Base-by-base conservation (phyloP, 106 monocot genomes). In the Amphibolis antarctica region DNA sequence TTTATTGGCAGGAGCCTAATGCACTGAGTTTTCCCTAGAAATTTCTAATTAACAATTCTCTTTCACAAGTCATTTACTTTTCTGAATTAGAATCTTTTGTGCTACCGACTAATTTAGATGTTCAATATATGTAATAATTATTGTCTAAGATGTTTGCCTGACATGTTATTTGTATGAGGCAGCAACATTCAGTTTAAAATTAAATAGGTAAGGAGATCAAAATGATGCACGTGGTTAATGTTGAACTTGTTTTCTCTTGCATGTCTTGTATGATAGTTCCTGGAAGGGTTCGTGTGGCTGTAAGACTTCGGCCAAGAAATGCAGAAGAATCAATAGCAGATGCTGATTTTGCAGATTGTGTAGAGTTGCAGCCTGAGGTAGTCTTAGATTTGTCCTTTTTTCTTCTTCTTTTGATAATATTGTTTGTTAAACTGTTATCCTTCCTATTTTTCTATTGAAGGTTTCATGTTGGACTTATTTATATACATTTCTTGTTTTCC, bases 271-370 rank as follows among this genome's bases (percentile, higher is more conserved):
- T 22, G 44, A 23, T 58, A 60, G 96, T 96, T 80, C 84, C 78
- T 20, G 89, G 96, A 26, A 86, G 96, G 71, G 96, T 96, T n/a
- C 74, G 89, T 74, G 96, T 90, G 28, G 89, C 89, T 67, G 82
- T 96, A 60, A 82, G 96, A 55, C 80, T 96, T 48, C 83, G 96
- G n/a, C 89, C 96, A 67, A 67, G 80, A 63, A 96, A 90, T 82
- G 74, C 78, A 30, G 96, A 89, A 44, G 96, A 96, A 69, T 76
- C 74, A 60, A 74, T 70, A 46, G 78, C 86, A 63, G 96, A 96
- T 86, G 86, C 89, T 62, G 96, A 96, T 77, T 96, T 96, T 76
- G 89, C 86, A 30, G 96, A 96, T 67, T 96, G 89, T 80, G 96
- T 96, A 69, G 96, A 96, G 71, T 70, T 96, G 66, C 96, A 80